Percentiles rank a stretch among this genome's conserved stretches.
These are phyloP conservation scores for Somion occarium DNA, from an alignment of 1,284 basidiomycete genomes.

Conservation along the genomic window DNA sequence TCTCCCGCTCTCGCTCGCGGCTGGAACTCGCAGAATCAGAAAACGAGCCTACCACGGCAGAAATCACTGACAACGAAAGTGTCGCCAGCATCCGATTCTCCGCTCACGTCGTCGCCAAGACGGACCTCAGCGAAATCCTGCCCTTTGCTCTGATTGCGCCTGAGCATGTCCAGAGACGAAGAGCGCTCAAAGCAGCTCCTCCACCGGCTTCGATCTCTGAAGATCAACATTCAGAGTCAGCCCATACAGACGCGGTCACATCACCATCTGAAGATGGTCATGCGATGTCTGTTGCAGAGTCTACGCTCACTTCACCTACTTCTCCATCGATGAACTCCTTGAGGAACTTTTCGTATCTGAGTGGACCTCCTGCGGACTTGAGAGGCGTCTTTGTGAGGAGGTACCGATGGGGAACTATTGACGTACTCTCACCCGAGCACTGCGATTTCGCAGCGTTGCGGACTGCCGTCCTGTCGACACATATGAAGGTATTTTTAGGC, in stretches of 20 bases:
- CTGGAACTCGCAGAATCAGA: slow-evolving; percentile 56
- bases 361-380: slow-evolving; percentile 57
- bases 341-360: slow-evolving; percentile 40
- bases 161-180: slow-evolving; percentile 40
- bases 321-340: slow-evolving; percentile 19
- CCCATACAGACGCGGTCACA: slow-evolving; percentile 16
- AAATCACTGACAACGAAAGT: slow-evolving; percentile 55
- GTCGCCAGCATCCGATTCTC: slow-evolving; percentile 74
- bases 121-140: slow-evolving; percentile 48
- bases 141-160: slow-evolving; percentile 79
- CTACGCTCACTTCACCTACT: slow-evolving; percentile 16
- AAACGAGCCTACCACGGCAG: slow-evolving; percentile 44
- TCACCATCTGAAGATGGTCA: slow-evolving; percentile 43
- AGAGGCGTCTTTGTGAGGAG: slow-evolving; percentile 68
- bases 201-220: slow-evolving; percentile 4
- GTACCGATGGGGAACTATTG: slow-evolving; percentile 79
- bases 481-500: slow-evolving; percentile 55
- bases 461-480: slow-evolving; percentile 73
- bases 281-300: slow-evolving; percentile 23
- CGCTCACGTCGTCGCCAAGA: slow-evolving; percentile 55
- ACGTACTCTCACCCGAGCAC: slow-evolving; percentile 76
- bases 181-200: slow-evolving; percentile 18
- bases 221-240: slow-evolving; percentile 16
- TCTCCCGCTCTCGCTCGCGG: slow-evolving; percentile 67
- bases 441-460: slow-evolving; percentile 81